Conservation (phyloP, 768 basidiomycete species). For the Leccinum boreale region DNA sequence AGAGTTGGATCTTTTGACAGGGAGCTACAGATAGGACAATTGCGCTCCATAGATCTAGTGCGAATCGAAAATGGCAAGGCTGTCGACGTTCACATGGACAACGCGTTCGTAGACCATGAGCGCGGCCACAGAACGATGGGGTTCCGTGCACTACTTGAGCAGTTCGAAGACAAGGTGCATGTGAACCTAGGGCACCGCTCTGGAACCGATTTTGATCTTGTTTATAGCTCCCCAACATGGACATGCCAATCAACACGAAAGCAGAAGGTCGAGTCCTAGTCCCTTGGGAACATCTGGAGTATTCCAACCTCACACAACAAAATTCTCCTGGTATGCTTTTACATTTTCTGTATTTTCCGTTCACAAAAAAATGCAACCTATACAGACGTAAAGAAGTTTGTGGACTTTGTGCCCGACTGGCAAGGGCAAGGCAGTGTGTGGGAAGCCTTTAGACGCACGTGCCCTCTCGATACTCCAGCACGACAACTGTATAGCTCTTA, state of each 20-base stretch:
- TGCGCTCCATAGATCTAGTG: conserved; percentile 88
- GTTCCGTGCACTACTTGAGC: conserved; percentile 70
- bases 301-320: conserved; percentile 62
- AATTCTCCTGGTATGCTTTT: conserved; percentile 31
- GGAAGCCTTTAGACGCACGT: conserved; percentile 94
- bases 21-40: conserved; percentile 55
- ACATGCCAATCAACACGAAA: conserved; percentile 90
- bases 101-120: conserved; percentile 57
- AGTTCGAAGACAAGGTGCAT: conserved; percentile 61
- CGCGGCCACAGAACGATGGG: conserved; percentile 76
- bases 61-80: conserved; percentile 65
- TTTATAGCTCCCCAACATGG: conserved; percentile 83
- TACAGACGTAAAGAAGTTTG: conserved; percentile 52
- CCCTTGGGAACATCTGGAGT: conserved; percentile 82
- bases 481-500: conserved; percentile 81
- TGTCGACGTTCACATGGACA: conserved; percentile 54
- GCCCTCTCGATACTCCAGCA: conserved; percentile 72
- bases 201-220: neutral
- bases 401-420: conserved; percentile 82
- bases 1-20: neutral
- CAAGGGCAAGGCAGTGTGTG: conserved; percentile 78
- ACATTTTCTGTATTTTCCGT: neutral
- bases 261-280: conserved; percentile 92
- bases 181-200: conserved; percentile 12
- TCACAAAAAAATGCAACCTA: neutral